Evolutionary conservation across 2,329 filamentous ascomycete genomes (phyloP), one percentile per base, ranked within the genome.

Genomic region (Ophiocordyceps robertsii): DNA sequence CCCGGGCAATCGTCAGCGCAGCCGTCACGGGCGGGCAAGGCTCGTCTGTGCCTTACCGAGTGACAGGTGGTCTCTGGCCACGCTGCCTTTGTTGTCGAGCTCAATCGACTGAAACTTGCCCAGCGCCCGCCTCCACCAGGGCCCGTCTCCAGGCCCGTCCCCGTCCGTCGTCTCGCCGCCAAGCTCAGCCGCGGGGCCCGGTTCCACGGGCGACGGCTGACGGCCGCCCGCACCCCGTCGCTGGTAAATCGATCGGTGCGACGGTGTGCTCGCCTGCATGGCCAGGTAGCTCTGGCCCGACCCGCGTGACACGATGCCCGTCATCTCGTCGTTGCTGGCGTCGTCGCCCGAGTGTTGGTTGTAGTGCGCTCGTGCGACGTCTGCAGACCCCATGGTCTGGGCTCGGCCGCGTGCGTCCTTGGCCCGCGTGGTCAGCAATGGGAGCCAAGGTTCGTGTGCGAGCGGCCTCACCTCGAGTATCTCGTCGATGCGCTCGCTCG

Each of bases 21-120:
- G 36, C 27, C 14, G 10, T 21, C 6, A 31, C 12, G n/a, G 27
- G 24, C n/a, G 39, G 13, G 8, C 27, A n/a, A 19, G 14, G 29
- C 11, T 8, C 4, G 10, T 12, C 11, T 2, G n/a, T 27, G 31
- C 39, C 64, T 41, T 63, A 89, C 84, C 84, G 39, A 92, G 64
- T 19, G 85, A 85, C 43, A 92, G 66, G 64, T 92, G 85, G 60
- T 92, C 85, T 53, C 85, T 69, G 11, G 85, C 85, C 33, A 90
- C 84, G 56, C 81, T 86, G 33, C 85, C 85, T 61, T 87, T 90
- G 56, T 92, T 92, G 60, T 92, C 85, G 46, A 92, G 62, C 65
- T 90, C 84, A 41, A 92, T 72, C 6, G 74, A 75, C 52, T 66
- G 69, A 41, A 80, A 70, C 44, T 67, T 61, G 8, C 57, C 62